These are phyloP conservation scores for Penicillium digitatum DNA, from an alignment of 2,329 filamentous ascomycete species.

Conservation along the genomic window DNA sequence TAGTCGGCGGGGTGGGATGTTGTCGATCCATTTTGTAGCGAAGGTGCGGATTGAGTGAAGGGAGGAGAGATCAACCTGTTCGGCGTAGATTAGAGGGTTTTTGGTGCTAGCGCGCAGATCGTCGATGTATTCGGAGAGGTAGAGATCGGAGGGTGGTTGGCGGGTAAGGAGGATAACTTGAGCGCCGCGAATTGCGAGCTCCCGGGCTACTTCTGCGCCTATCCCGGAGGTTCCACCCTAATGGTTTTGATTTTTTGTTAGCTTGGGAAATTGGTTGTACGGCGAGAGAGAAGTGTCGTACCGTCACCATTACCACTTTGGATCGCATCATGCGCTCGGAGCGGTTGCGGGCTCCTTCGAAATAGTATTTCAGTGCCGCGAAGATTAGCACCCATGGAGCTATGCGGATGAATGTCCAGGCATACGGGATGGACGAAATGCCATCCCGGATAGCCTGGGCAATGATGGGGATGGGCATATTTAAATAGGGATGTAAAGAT, in stretches of 20 bases:
- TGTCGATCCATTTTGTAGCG: conserved; percentile 97
- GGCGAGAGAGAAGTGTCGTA: conserved; percentile 34
- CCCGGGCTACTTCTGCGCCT: conserved; percentile 69
- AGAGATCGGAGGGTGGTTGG: conserved; percentile 74
- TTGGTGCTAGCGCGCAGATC: conserved; percentile 72
- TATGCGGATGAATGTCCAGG: conserved; percentile 52
- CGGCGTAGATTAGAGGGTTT: conserved; percentile 89
- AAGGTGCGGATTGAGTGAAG: conserved; percentile 90
- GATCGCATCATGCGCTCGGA: conserved; percentile 85
- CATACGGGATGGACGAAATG: conserved; percentile 51
- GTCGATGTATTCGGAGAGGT: conserved; percentile 87
- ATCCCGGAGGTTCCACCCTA: conserved; percentile 89
- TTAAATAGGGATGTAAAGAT: conserved; percentile 16
- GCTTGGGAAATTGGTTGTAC: neutral
- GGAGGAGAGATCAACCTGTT: conserved; percentile 84
- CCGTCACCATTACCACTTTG: conserved; percentile 89
- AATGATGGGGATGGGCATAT: conserved; percentile 61
- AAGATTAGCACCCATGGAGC: conserved; percentile 52
- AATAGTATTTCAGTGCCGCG: conserved; percentile 67
- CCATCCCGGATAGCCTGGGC: conserved; percentile 54
- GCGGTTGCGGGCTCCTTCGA: conserved; percentile 67
- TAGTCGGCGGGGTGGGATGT: conserved; percentile 78
- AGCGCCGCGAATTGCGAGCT: conserved; percentile 75
- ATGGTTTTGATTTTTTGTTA: conserved; percentile 3
- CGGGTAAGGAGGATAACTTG: conserved; percentile 89